Evolutionary conservation across 805 yeast genomes (phyloP).

Genomic region (Candida cerambycidarum): DNA sequence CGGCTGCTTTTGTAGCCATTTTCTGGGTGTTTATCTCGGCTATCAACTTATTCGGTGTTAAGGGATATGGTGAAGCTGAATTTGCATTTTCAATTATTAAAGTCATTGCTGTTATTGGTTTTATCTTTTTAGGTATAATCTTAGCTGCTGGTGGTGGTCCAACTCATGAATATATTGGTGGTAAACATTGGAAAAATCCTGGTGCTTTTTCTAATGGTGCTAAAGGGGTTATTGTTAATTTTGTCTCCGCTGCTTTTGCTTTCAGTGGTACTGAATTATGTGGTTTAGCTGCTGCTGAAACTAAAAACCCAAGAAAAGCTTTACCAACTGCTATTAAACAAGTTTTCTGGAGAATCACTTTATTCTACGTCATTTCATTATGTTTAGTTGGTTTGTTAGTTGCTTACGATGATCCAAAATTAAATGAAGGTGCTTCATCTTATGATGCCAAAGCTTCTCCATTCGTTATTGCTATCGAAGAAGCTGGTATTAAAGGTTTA

Average conservation of each 20-base stretch:
- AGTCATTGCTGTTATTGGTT: conserved; percentile 60
- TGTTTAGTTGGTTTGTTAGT: conserved; percentile 52
- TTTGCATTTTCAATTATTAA: conserved; percentile 66
- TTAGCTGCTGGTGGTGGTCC: conserved; percentile 50
- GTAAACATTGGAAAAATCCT: conserved; percentile 51
- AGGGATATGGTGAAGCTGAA: conserved; percentile 62
- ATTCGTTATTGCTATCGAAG: conserved; percentile 61
- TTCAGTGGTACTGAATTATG: conserved; percentile 41
- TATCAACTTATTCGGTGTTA: conserved; percentile 52
- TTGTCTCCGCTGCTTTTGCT: conserved; percentile 43
- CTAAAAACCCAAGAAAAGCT: conserved; percentile 36
- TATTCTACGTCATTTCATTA: conserved; percentile 46
- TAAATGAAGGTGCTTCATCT: conserved; percentile 43
- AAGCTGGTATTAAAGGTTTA: conserved; percentile 37
- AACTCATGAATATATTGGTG: conserved; percentile 48
- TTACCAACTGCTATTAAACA: conserved; percentile 43
- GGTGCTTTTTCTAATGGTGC: conserved; percentile 54
- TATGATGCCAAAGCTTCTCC: conserved; percentile 70
- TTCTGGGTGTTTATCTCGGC: conserved; percentile 48
- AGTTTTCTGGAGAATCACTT: conserved; percentile 42
- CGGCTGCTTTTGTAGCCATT: conserved; percentile 62
- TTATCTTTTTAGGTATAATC: conserved; percentile 50
- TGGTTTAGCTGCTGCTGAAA: conserved; percentile 44
- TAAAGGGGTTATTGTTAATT: conserved; percentile 40
- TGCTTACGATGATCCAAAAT: conserved; percentile 40